A percentile compares a stretch with the other conserved stretches of the same genome.
These are phyloP conservation scores for Zygosaccharomyces pseudorouxii DNA, from an alignment of 805 yeast genomes.

Conservation along the genomic window DNA sequence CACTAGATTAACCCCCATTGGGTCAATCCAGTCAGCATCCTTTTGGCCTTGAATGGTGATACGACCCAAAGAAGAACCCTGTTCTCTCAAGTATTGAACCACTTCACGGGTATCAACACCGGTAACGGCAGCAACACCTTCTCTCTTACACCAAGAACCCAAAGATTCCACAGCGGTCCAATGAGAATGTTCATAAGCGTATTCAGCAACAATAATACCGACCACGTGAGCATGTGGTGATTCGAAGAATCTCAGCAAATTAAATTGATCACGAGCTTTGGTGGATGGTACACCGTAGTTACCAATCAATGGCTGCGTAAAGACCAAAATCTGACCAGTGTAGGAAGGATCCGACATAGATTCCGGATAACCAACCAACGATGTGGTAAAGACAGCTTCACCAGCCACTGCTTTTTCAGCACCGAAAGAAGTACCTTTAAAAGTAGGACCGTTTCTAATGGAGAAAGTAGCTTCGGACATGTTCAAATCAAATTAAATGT, in stretches of 20 bases:
- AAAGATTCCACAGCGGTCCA: conserved; percentile 99
- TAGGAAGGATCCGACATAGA: conserved; percentile 99
- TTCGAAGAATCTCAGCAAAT: conserved; percentile 85
- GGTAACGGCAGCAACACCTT: conserved; percentile 92
- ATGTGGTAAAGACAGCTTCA: conserved; percentile 97
- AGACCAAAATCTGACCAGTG: conserved; percentile 92
- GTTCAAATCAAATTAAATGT: neutral
- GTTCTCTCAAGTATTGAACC: conserved; percentile 89
- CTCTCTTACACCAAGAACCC: conserved; percentile 93
- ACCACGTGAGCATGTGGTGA: conserved; percentile 87
- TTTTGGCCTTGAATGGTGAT: conserved; percentile 61
- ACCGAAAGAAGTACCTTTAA: conserved; percentile 92
- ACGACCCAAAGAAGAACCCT: conserved; percentile 90
- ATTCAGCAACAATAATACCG: conserved; percentile 95
- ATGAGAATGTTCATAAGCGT: conserved; percentile 92
- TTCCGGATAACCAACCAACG: conserved; percentile 97
- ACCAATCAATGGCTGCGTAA: conserved; percentile 96
- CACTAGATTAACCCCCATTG: conserved; percentile 84
- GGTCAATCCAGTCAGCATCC: conserved; percentile 67
- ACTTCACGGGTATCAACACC: conserved; percentile 97
- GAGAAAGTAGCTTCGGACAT: conserved; percentile 68
- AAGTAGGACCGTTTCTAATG: conserved; percentile 87
- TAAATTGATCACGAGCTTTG: conserved; percentile 72
- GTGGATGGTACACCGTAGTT: conserved; percentile 97
- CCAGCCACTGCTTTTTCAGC: conserved; percentile 90